phyloP scores from a whole-genome alignment of 1,139 yeast species.

The Zygoascus meyerae region DNA sequence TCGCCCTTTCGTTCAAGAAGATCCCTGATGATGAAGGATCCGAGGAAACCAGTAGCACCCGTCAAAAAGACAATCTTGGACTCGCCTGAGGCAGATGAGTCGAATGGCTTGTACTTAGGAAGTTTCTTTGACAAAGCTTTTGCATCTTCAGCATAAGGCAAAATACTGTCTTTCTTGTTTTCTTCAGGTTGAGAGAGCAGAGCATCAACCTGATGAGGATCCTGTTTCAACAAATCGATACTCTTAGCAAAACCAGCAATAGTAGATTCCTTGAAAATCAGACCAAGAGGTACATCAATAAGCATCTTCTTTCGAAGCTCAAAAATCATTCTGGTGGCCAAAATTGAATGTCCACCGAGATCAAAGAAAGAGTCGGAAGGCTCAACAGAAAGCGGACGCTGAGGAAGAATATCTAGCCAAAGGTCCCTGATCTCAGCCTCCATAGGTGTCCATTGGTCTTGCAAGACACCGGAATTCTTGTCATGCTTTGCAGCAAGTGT shows the following conservation, averaged over 20 bases:
- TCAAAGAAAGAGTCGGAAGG: constrained; percentile 91
- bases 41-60: constrained; percentile 95
- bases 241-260: constrained; percentile 71
- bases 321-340: constrained; percentile 96
- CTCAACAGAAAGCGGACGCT: constrained; percentile 68
- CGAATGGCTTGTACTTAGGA: constrained; percentile 40
- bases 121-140: constrained; percentile 43
- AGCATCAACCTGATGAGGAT: constrained; percentile 33
- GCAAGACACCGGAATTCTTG: constrained; percentile 18
- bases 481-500: constrained; percentile 53
- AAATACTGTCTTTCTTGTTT: constrained; percentile 28
- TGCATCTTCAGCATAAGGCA: constrained; percentile 75
- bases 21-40: constrained; percentile 79
- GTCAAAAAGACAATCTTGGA: constrained; percentile 67
- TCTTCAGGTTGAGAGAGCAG: constrained; percentile 33
- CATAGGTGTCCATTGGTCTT: constrained; percentile 45
- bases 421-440: constrained; percentile 69
- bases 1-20: constrained; percentile 49
- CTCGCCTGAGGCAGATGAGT: constrained; percentile 23
- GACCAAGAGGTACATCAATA: constrained; percentile 82
- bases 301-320: constrained; percentile 73
- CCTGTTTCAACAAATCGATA: constrained; percentile 47
- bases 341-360: constrained; percentile 93
- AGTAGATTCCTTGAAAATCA: constrained; percentile 84
- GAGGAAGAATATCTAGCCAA: constrained; percentile 84